Evolutionary conservation across 2,329 filamentous ascomycete genomes (phyloP).

Genomic region (Metarhizium guizhouense): DNA sequence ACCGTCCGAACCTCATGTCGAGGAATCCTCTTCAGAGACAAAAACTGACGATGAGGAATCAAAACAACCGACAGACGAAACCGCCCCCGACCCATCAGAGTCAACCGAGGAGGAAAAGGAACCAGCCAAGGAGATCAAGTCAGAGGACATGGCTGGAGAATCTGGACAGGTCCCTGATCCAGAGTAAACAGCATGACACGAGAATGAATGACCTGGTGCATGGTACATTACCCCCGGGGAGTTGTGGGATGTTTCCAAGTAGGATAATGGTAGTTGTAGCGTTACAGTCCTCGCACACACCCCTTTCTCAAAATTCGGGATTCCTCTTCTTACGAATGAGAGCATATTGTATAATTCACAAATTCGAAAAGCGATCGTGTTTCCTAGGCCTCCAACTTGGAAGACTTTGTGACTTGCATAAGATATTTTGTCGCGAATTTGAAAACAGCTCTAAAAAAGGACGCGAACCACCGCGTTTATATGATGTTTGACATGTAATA

Average conservation of each 20-base stretch:
- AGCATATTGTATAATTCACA: not conserved
- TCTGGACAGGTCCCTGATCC: constrained; percentile 4
- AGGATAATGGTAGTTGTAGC: not conserved
- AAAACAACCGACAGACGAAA: not conserved
- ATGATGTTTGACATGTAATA: not conserved
- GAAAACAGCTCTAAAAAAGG: no score
- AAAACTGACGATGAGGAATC: constrained; percentile 1
- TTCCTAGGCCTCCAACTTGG: not conserved
- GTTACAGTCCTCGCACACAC: no score
- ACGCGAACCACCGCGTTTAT: no score
- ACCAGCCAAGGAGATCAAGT: not conserved
- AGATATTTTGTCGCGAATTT: no score
- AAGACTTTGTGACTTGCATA: not conserved
- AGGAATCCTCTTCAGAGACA: not conserved
- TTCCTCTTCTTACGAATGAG: not conserved
- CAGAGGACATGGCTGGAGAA: constrained; percentile 5
- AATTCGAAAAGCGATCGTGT: not conserved
- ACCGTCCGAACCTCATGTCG: not conserved
- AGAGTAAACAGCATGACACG: not conserved
- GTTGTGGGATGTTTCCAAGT: not conserved
- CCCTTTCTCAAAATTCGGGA: no score
- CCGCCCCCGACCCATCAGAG: not conserved
- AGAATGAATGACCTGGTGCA: not conserved
- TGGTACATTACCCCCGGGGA: not conserved
- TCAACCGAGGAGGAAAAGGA: not conserved